Evolutionary conservation across 345 rosid species (phyloP), one percentile per base, ranked within the genome.

Genomic region (Lepidium sativum): DNA sequence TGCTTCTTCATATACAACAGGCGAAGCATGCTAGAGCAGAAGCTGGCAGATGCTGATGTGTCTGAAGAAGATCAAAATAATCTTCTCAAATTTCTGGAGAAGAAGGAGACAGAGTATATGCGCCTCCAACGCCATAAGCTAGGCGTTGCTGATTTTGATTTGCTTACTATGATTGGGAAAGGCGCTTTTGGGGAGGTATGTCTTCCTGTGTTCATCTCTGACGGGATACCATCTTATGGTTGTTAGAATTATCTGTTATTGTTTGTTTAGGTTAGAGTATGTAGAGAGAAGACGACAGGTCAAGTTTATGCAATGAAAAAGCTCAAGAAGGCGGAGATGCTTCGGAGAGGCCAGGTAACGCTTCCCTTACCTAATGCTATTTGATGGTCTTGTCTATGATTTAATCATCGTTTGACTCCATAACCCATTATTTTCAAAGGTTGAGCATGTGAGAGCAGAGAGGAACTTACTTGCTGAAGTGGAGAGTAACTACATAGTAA

Each of bases 241-340:
- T 55, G 21, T 55, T 39, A 31, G 38, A 49, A 45, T 2, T 0
- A 56, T 35, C 33, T 25, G 11, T 63, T 42, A 40, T 63, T 51
- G 32, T 27, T 60, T 58, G 21, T 73, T 69, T 79, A 92, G 98
- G 99, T 94, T 69, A 90, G 97, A 78, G 68, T 90, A 52, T 90
- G 96, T 63, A 84, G 74, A 77, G 97, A 94, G 81, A 90, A 83
- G 79, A 79, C 87, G 23, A 84, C 97, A 14, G 89, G 88, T 47
- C 85, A 88, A 54, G 97, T 94, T 59, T 91, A 90, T 68, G 99
- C 97, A 13, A 94, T 94, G 99, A 94, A 94, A 78, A 88, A 85
- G 67, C 95, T 87, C 43, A 87, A 82, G 72, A 87, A 87, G 71
- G 82, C 95, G 0, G 98, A 92, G 86, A 92, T 92, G 97, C 92